Evolutionary conservation across 2,329 filamentous ascomycete genomes (phyloP).

Genomic region (Ustulina deusta): DNA sequence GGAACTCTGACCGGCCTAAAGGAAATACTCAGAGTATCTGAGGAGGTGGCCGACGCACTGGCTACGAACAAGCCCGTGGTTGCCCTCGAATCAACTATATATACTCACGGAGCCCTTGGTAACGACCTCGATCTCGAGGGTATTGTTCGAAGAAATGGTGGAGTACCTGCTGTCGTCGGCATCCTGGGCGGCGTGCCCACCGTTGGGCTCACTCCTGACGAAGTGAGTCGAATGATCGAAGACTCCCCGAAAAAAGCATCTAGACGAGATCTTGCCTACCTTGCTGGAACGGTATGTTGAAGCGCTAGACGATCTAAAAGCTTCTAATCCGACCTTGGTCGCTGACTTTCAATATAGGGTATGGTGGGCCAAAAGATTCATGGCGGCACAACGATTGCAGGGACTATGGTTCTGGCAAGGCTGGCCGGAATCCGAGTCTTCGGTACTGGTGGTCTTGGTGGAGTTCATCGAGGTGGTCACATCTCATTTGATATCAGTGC

Average conservation of each 20-base stretch:
- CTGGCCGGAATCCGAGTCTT: slow-evolving; percentile 92
- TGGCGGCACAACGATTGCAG: slow-evolving; percentile 92
- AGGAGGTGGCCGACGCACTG: slow-evolving; percentile 85
- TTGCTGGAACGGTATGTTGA: slow-evolving; percentile 77
- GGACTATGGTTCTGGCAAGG: slow-evolving; percentile 89
- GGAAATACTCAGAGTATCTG: slow-evolving; percentile 75
- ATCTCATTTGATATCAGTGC: slow-evolving; percentile 92
- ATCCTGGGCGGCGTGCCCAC: slow-evolving; percentile 84
- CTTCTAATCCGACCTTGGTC: background rate
- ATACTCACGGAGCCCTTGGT: slow-evolving; percentile 92
- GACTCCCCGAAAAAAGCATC: slow-evolving; percentile 84
- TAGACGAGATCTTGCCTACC: slow-evolving; percentile 84
- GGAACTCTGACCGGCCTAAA: slow-evolving; percentile 50
- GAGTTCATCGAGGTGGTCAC: slow-evolving; percentile 91
- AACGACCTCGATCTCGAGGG: slow-evolving; percentile 78
- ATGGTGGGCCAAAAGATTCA: slow-evolving; percentile 76
- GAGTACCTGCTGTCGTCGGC: slow-evolving; percentile 89
- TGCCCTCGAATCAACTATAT: slow-evolving; percentile 94
- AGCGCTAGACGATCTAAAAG: background rate
- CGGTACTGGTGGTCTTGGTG: slow-evolving; percentile 92
- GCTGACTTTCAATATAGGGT: slow-evolving; percentile 59
- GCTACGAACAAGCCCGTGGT: slow-evolving; percentile 83
- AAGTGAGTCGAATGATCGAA: slow-evolving; percentile 80
- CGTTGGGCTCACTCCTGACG: slow-evolving; percentile 79
- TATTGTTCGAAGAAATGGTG: slow-evolving; percentile 83